Percentiles rank a stretch among this genome's conserved stretches.
Conservation (phyloP, 2,329 filamentous ascomycete genomes). For the Emericellopsis atlantica region DNA sequence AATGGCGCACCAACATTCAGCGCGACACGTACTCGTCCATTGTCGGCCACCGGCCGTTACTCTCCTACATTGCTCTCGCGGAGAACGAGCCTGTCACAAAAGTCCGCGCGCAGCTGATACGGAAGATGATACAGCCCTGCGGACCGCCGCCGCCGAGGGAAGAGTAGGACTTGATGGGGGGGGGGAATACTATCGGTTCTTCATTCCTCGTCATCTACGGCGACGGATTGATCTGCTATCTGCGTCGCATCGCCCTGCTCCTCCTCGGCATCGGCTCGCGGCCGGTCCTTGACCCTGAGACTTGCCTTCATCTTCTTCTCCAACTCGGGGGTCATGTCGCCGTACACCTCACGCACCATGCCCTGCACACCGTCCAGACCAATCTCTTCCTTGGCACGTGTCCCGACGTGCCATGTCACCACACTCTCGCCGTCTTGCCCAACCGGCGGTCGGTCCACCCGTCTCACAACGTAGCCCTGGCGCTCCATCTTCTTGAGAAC, state of each 20-base stretch:
- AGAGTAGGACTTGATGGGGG: slow-evolving; percentile 7
- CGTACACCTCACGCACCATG: slow-evolving; percentile 52
- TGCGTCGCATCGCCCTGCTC: background rate
- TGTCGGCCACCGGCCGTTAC: slow-evolving; percentile 75
- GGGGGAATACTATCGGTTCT: background rate
- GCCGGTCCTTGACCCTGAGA: slow-evolving; percentile 34
- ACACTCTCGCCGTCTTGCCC: slow-evolving; percentile 56
- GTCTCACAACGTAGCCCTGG: slow-evolving; percentile 72
- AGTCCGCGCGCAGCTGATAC: slow-evolving; percentile 67
- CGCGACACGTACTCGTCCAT: slow-evolving; percentile 87
- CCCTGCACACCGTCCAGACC: slow-evolving; percentile 63
- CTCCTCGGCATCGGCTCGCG: slow-evolving; percentile 9
- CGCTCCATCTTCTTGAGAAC: slow-evolving; percentile 62
- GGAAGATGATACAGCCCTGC: slow-evolving; percentile 60
- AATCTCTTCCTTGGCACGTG: slow-evolving; percentile 75
- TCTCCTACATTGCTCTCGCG: slow-evolving; percentile 81
- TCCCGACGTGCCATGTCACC: slow-evolving; percentile 73
- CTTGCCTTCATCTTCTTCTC: slow-evolving; percentile 49
- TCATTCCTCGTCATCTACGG: background rate
- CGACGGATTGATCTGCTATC: background rate
- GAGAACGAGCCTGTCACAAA: slow-evolving; percentile 77
- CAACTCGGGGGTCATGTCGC: slow-evolving; percentile 37
- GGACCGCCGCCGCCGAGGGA: slow-evolving; percentile 46
- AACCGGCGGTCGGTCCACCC: slow-evolving; percentile 46
- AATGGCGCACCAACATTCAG: slow-evolving; percentile 92